A percentile compares a stretch with the other conserved stretches of the same genome.
Conservation (phyloP, 2,329 filamentous ascomycete genomes). For the Alternaria hordeiaustralica region DNA sequence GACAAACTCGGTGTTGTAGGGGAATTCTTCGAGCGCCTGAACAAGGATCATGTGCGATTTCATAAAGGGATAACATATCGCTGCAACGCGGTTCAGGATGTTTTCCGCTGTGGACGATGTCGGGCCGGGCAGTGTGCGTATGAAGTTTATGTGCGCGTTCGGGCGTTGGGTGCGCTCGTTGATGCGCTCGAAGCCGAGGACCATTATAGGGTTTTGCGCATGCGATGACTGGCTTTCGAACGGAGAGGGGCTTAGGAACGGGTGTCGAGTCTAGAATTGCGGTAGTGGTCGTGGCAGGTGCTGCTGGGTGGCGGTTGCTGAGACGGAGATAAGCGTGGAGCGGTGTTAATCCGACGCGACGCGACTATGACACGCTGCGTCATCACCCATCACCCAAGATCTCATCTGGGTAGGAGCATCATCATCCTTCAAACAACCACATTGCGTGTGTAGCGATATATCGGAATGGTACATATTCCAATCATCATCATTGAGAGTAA, state of each 20-base stretch:
- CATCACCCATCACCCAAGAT: background rate
- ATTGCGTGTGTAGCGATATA: background rate
- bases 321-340: constrained; percentile 3
- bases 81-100: constrained; percentile 54
- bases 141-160: constrained; percentile 82
- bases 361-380: constrained; percentile 3
- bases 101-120: constrained; percentile 37
- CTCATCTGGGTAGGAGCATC: background rate
- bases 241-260: background rate
- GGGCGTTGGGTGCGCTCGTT: constrained; percentile 78
- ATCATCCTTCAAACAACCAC: background rate
- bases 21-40: constrained; percentile 75
- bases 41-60: constrained; percentile 55
- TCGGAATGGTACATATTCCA: background rate
- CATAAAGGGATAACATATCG: constrained; percentile 74
- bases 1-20: constrained; percentile 80
- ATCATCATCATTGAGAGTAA: background rate
- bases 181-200: constrained; percentile 77
- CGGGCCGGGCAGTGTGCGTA: constrained; percentile 75
- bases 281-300: background rate
- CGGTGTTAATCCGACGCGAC: constrained; percentile 7
- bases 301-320: background rate
- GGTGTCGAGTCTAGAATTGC: too few species aligned
- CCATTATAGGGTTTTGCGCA: constrained; percentile 61
- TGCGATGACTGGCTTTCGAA: background rate